Percentiles rank a stretch among this genome's conserved stretches.
phyloP scores from a whole-genome alignment of 495 filamentous ascomycete genomes.

The Lepidopterella palustris region DNA sequence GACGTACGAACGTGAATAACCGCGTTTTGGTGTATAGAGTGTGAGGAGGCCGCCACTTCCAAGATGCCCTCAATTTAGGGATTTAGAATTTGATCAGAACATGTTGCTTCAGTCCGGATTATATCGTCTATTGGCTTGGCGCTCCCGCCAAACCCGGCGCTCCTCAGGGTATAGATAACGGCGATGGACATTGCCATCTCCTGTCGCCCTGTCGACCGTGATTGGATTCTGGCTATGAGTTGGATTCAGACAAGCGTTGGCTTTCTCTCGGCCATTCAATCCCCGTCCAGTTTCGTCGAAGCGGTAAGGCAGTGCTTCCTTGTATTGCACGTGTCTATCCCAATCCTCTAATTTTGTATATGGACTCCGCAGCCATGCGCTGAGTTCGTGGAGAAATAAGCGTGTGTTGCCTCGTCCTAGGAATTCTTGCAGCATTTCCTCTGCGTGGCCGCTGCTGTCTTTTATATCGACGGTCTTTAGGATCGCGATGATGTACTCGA shows the following conservation, averaged over 20 bases:
- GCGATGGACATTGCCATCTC: too few relatives aligned
- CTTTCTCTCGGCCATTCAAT: neutral
- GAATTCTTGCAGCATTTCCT: slow-evolving; percentile 82
- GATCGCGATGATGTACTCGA: slow-evolving; percentile 84
- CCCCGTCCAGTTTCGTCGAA: slow-evolving; percentile 12
- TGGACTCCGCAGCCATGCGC: slow-evolving; percentile 74
- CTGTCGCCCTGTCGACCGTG: neutral
- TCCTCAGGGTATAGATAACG: too few relatives aligned
- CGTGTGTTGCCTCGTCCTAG: slow-evolving; percentile 69
- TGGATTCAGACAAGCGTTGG: neutral
- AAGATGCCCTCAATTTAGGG: too few relatives aligned
- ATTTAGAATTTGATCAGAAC: too few relatives aligned
- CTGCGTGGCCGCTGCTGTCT: slow-evolving; percentile 74
- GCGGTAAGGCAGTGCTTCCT: slow-evolving; percentile 13
- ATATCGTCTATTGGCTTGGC: neutral
- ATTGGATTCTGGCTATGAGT: slow-evolving; percentile 13
- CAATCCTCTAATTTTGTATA: slow-evolving; percentile 62
- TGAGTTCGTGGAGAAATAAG: slow-evolving; percentile 79
- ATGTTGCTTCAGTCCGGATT: neutral
- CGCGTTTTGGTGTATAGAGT: too few relatives aligned
- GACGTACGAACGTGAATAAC: too few relatives aligned
- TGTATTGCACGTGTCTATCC: slow-evolving; percentile 78
- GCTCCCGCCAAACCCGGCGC: neutral
- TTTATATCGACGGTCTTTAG: slow-evolving; percentile 88
- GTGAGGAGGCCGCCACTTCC: too few relatives aligned